Conservation (phyloP, 1,284 basidiomycete species). For the Bondarzewia mesenterica region DNA sequence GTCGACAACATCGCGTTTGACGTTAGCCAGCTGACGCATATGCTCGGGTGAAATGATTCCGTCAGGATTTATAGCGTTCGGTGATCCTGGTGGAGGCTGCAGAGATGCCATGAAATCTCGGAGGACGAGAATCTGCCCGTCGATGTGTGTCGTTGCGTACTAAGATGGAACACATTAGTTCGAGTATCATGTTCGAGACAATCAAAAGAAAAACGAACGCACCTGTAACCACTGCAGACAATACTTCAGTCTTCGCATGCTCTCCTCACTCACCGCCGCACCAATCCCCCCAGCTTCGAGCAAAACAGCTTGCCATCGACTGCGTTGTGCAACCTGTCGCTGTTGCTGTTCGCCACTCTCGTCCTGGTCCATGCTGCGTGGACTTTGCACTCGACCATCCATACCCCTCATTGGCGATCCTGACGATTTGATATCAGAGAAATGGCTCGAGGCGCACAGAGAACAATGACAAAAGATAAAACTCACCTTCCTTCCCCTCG, state of each 20-base stretch:
- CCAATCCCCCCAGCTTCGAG: constrained; percentile 86
- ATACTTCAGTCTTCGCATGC: constrained; percentile 80
- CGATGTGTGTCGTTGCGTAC: constrained; percentile 85
- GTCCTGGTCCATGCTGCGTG: not conserved
- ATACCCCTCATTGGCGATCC: not conserved
- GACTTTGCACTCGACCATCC: not conserved
- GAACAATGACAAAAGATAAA: not conserved
- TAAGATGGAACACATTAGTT: constrained; percentile 20
- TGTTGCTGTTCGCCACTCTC: constrained; percentile 4
- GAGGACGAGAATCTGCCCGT: constrained; percentile 79
- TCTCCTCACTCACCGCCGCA: constrained; percentile 84
- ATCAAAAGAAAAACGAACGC: constrained; percentile 14
- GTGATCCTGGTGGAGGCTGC: constrained; percentile 36
- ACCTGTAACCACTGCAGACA: constrained; percentile 89
- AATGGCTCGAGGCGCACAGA: not conserved
- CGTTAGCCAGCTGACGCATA: constrained; percentile 60
- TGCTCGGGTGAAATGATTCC: constrained; percentile 40
- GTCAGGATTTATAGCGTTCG: constrained; percentile 14
- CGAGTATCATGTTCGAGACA: not conserved
- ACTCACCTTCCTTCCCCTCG: not conserved
- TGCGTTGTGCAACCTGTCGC: constrained; percentile 48
- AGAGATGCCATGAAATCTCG: constrained; percentile 75
- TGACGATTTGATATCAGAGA: not conserved
- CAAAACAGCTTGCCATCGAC: constrained; percentile 78
- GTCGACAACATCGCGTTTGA: constrained; percentile 77